Conservation (phyloP, 768 basidiomycete genomes). For the Terana coerulea region DNA sequence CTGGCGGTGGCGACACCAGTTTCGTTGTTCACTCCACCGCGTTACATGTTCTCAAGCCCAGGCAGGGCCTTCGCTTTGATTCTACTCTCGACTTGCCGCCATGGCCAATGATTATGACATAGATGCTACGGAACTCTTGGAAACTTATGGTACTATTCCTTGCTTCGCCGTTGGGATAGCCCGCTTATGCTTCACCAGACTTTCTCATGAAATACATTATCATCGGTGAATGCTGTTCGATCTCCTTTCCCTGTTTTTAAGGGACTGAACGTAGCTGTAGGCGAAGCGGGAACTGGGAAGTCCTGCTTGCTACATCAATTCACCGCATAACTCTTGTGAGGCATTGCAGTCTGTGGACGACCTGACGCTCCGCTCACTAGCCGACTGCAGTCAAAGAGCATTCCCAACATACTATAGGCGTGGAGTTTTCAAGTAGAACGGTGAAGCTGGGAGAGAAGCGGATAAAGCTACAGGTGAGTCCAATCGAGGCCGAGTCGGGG, state of each 20-base stretch:
- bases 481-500: neutral
- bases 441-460: conserved; percentile 91
- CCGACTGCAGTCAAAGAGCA: conserved; percentile 80
- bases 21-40: conserved; percentile 4
- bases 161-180: neutral
- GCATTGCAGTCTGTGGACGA: conserved; percentile 14
- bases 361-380: neutral
- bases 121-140: conserved; percentile 88
- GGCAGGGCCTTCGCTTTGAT: conserved; percentile 4
- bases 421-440: conserved; percentile 94
- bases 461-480: conserved; percentile 87
- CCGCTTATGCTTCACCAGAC: conserved; percentile 46
- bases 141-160: conserved; percentile 74
- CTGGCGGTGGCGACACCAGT: too few species aligned
- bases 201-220: conserved; percentile 99
- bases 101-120: conserved; percentile 57
- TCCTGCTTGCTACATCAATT: conserved; percentile 96
- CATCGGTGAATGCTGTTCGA: conserved; percentile 57
- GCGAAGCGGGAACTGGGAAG: conserved; percentile 96
- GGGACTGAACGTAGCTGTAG: conserved; percentile 36
- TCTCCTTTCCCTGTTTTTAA: neutral
- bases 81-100: neutral
- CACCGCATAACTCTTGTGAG: conserved; percentile 91
- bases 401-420: conserved; percentile 97
- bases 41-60: conserved; percentile 9